phyloP scores from a whole-genome alignment of 2,329 filamentous ascomycete species.

The Aspergillus nomiae region DNA sequence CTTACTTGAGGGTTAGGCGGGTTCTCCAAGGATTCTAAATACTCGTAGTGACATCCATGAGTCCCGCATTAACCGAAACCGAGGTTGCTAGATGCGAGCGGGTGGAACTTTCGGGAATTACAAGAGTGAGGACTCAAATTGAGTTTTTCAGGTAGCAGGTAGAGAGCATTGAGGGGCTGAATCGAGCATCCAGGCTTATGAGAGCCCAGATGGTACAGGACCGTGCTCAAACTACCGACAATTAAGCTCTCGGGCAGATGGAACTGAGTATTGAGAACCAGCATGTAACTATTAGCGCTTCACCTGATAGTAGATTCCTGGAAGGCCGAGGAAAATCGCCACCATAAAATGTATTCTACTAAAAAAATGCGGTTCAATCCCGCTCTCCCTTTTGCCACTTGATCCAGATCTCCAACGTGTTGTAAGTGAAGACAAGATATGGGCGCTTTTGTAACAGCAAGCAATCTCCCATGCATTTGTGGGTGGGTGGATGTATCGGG shows the following conservation, averaged over 20 bases:
- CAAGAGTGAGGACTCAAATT: background rate
- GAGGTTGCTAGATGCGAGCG: background rate
- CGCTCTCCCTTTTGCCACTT: background rate
- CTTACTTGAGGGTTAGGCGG: background rate
- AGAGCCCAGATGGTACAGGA: background rate
- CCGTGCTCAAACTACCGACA: background rate
- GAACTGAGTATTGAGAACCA: background rate
- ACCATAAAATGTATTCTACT: background rate
- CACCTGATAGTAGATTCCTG: background rate
- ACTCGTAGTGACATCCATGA: background rate
- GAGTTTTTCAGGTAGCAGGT: background rate
- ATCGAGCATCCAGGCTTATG: background rate
- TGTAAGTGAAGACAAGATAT: background rate
- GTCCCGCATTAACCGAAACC: background rate
- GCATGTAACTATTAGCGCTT: background rate
- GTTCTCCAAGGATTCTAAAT: background rate
- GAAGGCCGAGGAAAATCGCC: background rate
- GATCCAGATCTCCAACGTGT: no score
- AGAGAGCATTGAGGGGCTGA: background rate
- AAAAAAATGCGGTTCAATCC: background rate
- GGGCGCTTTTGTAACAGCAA: background rate
- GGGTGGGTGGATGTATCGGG: background rate
- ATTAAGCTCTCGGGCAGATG: background rate
- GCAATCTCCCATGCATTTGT: background rate
- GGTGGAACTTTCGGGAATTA: background rate